Evolutionary conservation across 345 rosid genomes (phyloP).

Genomic region (Gossypium herbaceum): DNA sequence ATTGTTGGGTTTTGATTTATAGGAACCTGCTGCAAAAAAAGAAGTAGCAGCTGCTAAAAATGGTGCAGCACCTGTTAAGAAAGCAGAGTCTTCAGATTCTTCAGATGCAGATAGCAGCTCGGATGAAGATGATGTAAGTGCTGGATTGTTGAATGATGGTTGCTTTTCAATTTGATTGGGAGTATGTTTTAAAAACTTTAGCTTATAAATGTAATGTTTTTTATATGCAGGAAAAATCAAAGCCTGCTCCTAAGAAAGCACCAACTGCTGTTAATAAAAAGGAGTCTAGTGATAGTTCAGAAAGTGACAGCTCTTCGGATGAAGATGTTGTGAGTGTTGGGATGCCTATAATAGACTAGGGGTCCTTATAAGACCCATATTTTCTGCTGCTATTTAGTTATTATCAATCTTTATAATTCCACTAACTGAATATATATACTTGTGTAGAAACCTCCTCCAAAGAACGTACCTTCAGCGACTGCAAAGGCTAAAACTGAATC

Average conservation of each 20-base stretch:
- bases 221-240: conserved; percentile 25
- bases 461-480: neutral
- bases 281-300: conserved; percentile 25
- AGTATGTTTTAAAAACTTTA: neutral
- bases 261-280: conserved; percentile 12
- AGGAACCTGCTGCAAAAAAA: conserved; percentile 32
- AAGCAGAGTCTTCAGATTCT: conserved; percentile 18
- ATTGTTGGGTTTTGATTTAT: neutral
- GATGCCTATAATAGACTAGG: neutral
- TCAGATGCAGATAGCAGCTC: conserved; percentile 6
- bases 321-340: conserved; percentile 9
- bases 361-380: neutral
- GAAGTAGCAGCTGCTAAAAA: conserved; percentile 23
- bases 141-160: neutral
- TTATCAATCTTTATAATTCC: neutral
- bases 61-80: conserved; percentile 23
- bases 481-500: neutral
- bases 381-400: neutral
- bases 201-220: neutral
- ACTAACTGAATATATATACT: neutral
- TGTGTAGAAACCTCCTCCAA: neutral
- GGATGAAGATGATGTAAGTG: conserved; percentile 7
- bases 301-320: conserved; percentile 36
- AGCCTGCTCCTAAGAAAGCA: conserved; percentile 24
- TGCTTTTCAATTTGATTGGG: neutral